Percentiles rank a stretch among this genome's conserved stretches.
Conservation (phyloP, 164 flowering plant species). For the Tetrastigma voinierianum region DNA sequence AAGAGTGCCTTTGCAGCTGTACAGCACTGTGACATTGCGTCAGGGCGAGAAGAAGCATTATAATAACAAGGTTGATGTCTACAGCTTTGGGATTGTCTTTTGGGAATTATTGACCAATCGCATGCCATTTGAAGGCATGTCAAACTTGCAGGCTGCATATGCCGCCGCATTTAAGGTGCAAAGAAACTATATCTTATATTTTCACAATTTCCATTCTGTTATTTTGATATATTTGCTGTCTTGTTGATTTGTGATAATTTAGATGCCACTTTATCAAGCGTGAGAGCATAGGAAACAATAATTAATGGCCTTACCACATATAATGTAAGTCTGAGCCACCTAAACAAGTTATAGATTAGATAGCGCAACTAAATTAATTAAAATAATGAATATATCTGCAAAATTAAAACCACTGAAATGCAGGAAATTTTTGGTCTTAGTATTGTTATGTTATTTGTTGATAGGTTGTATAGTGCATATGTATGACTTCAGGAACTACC, state of each 20-base stretch:
- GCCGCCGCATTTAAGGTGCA: constrained; percentile 96
- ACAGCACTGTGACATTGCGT: constrained; percentile 93
- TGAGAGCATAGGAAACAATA: not conserved
- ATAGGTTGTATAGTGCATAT: too few relatives aligned
- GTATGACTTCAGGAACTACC: too few relatives aligned
- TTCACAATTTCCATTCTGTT: not conserved
- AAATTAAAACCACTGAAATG: too few relatives aligned
- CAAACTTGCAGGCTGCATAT: constrained; percentile 97
- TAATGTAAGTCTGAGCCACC: too few relatives aligned
- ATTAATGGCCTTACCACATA: not conserved
- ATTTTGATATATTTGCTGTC: not conserved
- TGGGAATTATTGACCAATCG: constrained; percentile 92
- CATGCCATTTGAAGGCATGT: constrained; percentile 98
- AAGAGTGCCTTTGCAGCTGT: constrained; percentile 58
- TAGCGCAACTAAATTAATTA: too few relatives aligned
- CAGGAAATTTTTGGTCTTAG: too few relatives aligned
- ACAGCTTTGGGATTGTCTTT: constrained; percentile 91
- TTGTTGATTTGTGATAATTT: not conserved
- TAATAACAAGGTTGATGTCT: constrained; percentile 92
- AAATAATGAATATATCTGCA: too few relatives aligned
- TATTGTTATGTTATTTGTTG: too few relatives aligned
- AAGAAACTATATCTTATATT: not conserved
- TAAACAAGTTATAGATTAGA: too few relatives aligned
- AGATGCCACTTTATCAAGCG: not conserved
- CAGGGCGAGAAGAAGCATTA: constrained; percentile 97